phyloP scores from a whole-genome alignment of 1,284 basidiomycete species.

The Volvariella surrecta region DNA sequence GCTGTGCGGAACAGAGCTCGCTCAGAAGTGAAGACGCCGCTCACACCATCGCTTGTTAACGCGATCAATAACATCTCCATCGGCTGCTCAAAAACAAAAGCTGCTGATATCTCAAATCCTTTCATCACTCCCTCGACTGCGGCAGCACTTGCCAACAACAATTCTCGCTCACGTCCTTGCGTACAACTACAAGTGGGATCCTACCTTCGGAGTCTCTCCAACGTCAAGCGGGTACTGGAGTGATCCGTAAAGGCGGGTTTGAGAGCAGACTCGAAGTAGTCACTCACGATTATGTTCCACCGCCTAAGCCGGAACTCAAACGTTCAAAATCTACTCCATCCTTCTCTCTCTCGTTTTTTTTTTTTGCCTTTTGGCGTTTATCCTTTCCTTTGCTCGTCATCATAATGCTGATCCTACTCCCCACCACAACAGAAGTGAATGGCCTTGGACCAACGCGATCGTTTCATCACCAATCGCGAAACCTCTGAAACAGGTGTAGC shows the following conservation, averaged over 20 bases:
- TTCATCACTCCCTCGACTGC: constrained; percentile 29
- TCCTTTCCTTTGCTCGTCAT: not conserved
- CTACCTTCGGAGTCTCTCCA: constrained; percentile 45
- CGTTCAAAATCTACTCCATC: constrained; percentile 66
- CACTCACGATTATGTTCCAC: constrained; percentile 32
- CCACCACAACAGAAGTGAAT: constrained; percentile 18
- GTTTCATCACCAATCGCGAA: constrained; percentile 67
- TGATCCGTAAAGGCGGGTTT: constrained; percentile 67
- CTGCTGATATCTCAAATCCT: constrained; percentile 55
- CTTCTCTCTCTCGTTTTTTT: no score
- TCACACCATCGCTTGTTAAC: constrained; percentile 56
- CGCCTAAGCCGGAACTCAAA: constrained; percentile 53
- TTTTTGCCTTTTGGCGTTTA: constrained; percentile 21
- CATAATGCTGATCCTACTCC: no score
- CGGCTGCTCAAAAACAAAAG: no score
- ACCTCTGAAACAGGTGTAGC: constrained; percentile 29
- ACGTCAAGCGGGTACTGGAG: constrained; percentile 53
- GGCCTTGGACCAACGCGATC: constrained; percentile 44
- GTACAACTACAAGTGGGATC: constrained; percentile 33
- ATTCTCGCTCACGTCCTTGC: constrained; percentile 38
- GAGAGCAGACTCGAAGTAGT: constrained; percentile 71
- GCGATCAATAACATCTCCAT: constrained; percentile 48
- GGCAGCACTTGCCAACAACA: constrained; percentile 11
- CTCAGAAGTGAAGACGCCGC: constrained; percentile 63
- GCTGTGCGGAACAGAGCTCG: constrained; percentile 47